Base-by-base conservation (phyloP, 2,329 filamentous ascomycete species). In the Ophiostoma ips region DNA sequence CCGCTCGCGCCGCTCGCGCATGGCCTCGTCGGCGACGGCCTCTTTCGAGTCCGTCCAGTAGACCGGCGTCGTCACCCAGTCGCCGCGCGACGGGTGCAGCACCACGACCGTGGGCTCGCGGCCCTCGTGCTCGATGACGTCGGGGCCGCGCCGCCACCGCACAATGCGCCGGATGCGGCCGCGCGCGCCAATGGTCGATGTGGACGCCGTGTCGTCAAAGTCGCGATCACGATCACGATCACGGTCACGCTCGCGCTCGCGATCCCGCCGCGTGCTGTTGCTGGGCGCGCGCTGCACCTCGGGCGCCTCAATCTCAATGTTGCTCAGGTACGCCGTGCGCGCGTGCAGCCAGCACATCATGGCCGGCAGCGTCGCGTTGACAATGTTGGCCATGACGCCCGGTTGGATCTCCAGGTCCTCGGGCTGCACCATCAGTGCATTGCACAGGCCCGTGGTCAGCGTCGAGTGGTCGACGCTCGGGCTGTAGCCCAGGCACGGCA, bases 271-370 rank as follows among this genome's bases (percentile, higher is more conserved):
- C 13, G 18, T 40, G 52, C 46, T 50, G 46, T 47, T 15, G 50
- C 48, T 50, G 44, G 41, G 46, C 37, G 43, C 40, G 33, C 51
- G 51, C 48, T 57, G 52, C 16, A 57, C 36, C 46, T 56, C 54
- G 19, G 51, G 43, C 12, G 46, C 52, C n/a, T 53, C 51, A 13
- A 57, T 35, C 24, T 53, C 55, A 24, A 56, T 18, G 11, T 40
- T 49, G 9, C 50, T 47, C 21, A 57, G 52, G 28, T 55, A 56
- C 2, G 56, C 52, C 0, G 56, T 50, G 34, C 52, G 49, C n/a
- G 53, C 48, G 50, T 57, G 56, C 48, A 57, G 53, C 56, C 56
- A 57, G n/a, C 52, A 55, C 10, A 57, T n/a, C 55, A 57, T 56
- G 35, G 56, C 53, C 13, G 56, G 55, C 21, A 57, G 18, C 2